Conservation (phyloP, 2,329 filamentous ascomycete genomes). For the Paramyrothecium sp. region DNA sequence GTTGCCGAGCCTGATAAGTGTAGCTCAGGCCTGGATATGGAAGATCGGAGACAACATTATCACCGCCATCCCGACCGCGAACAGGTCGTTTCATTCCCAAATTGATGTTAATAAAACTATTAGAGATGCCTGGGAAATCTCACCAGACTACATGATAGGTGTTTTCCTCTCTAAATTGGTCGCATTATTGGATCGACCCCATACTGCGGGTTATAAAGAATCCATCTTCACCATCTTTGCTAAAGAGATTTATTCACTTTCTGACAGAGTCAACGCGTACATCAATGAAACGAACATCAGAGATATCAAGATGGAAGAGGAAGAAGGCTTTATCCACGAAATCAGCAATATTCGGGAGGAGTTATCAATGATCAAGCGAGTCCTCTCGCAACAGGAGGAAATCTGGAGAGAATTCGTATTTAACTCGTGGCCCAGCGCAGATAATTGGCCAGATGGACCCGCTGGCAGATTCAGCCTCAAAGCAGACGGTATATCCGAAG, state of each 20-base stretch:
- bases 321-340: constrained; percentile 1
- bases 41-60: constrained; percentile 1
- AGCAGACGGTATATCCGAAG: not conserved
- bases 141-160: not conserved
- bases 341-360: constrained; percentile 3
- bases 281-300: not conserved
- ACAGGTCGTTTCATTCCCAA: too few relatives aligned
- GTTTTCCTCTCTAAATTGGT: not conserved
- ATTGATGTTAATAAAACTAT: too few relatives aligned
- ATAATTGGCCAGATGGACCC: not conserved
- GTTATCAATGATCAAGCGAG: constrained; percentile 1
- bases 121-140: too few relatives aligned
- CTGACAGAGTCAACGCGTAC: not conserved
- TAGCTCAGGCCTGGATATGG: constrained; percentile 2
- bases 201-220: not conserved
- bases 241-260: not conserved
- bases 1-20: not conserved
- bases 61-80: too few relatives aligned
- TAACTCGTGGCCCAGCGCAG: not conserved
- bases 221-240: not conserved
- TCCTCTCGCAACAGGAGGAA: not conserved
- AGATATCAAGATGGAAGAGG: not conserved
- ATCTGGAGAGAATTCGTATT: not conserved
- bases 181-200: not conserved
- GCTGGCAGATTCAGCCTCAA: not conserved